Conservation (phyloP, 1,139 yeast species). For the Yueomyces sp. region DNA sequence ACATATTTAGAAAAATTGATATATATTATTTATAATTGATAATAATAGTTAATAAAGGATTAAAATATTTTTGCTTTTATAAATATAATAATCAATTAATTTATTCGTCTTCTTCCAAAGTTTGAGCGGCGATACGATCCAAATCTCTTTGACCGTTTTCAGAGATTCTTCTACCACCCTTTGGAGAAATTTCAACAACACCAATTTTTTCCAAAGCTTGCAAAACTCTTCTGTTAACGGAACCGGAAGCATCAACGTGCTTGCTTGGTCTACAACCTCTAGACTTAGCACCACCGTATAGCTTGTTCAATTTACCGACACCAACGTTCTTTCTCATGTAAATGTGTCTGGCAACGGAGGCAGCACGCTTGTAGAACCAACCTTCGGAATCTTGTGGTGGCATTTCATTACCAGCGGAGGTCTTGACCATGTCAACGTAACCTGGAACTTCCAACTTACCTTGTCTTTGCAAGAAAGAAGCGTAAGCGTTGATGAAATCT, state of each 20-base stretch:
- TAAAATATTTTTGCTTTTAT: neutral
- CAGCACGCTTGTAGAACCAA: constrained; percentile 99
- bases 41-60: no score
- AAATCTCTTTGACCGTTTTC: constrained; percentile 99
- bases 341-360: constrained; percentile 99
- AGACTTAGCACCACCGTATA: constrained; percentile 99
- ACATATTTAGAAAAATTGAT: no score
- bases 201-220: constrained; percentile 98
- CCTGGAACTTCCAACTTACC: constrained; percentile 99
- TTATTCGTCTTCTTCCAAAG: constrained; percentile 84
- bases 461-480: constrained; percentile 99
- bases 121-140: constrained; percentile 99
- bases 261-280: constrained; percentile 98
- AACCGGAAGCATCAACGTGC: constrained; percentile 99
- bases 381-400: constrained; percentile 99
- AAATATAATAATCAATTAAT: constrained; percentile 1
- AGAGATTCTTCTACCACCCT: constrained; percentile 99
- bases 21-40: no score
- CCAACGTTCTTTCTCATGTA: constrained; percentile 99
- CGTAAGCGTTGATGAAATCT: constrained; percentile 98
- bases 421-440: constrained; percentile 98
- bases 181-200: constrained; percentile 89
- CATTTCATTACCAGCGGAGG: constrained; percentile 97
- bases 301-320: constrained; percentile 97
- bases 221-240: constrained; percentile 96